phyloP scores from a whole-genome alignment of 257 asterid genomes.

The Nicotiana tabacum region DNA sequence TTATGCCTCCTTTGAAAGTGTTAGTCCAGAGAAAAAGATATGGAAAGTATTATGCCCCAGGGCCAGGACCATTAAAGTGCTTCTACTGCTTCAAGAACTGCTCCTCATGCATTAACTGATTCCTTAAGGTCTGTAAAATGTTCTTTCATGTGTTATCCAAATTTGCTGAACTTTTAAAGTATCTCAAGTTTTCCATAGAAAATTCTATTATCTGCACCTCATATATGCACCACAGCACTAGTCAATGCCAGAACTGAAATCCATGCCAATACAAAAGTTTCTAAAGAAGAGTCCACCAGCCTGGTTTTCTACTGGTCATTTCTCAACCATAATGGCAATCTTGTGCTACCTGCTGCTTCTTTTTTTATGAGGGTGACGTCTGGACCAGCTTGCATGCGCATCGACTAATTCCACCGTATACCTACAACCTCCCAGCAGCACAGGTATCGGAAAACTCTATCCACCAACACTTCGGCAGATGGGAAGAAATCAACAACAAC shows the following conservation, averaged over 20 bases:
- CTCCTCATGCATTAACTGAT: neutral
- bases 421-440: too few species aligned
- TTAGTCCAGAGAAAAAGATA: too few species aligned
- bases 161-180: neutral
- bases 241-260: slow-evolving; percentile 14
- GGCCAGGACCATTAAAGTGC: neutral
- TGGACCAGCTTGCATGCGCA: too few species aligned
- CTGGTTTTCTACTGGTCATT: slow-evolving; percentile 63
- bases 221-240: neutral
- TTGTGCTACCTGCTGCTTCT: slow-evolving; percentile 20
- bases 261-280: slow-evolving; percentile 57
- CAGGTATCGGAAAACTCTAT: too few species aligned
- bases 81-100: slow-evolving; percentile 7
- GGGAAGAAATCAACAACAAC: too few species aligned
- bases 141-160: neutral
- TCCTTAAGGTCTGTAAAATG: neutral
- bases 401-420: too few species aligned
- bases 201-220: neutral
- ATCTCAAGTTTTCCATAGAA: neutral
- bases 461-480: too few species aligned
- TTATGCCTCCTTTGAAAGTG: neutral
- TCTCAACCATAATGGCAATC: slow-evolving; percentile 40
- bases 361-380: too few species aligned
- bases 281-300: slow-evolving; percentile 56
- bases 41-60: too few species aligned